Conservation (phyloP, 2,329 filamentous ascomycete species). For the Harringtonia lauricola region DNA sequence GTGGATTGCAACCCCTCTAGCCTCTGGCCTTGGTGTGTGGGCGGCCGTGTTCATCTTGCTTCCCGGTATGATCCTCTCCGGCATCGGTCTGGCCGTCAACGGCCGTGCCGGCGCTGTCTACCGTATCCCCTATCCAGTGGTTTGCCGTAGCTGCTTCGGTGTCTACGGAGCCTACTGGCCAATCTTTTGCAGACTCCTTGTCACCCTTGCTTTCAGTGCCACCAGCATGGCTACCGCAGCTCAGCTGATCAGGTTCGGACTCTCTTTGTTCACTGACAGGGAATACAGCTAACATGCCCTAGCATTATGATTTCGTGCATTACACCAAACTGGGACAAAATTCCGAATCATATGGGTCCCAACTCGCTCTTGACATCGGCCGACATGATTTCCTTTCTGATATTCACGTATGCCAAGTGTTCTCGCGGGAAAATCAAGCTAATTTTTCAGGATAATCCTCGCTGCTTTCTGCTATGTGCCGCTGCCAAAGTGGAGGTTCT, state of each 20-base stretch:
- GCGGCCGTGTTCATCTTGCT: not conserved
- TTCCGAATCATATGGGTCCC: slow-evolving; percentile 18
- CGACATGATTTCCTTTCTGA: not conserved
- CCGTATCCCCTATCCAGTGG: slow-evolving; percentile 1
- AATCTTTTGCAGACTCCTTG: not conserved
- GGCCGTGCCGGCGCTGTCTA: not conserved
- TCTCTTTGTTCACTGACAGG: not conserved
- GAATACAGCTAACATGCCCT: slow-evolving; percentile 8
- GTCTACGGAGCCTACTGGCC: slow-evolving; percentile 3
- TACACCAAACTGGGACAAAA: slow-evolving; percentile 7
- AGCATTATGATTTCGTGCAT: not conserved
- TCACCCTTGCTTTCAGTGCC: not conserved
- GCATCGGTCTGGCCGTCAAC: not conserved
- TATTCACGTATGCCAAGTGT: not conserved
- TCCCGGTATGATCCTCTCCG: not conserved
- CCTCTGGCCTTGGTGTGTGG: slow-evolving; percentile 1
- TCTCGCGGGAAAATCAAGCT: too few species aligned
- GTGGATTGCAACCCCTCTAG: not conserved
- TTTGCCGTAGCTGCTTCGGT: not conserved
- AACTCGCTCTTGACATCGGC: slow-evolving; percentile 1
- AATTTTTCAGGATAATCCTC: too few species aligned
- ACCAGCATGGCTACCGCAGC: not conserved
- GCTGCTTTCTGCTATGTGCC: not conserved
- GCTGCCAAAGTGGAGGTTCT: slow-evolving; percentile 2
- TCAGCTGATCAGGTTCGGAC: not conserved